phyloP scores from a whole-genome alignment of 73 alveolate species.

The Paramecium primaurelia region DNA sequence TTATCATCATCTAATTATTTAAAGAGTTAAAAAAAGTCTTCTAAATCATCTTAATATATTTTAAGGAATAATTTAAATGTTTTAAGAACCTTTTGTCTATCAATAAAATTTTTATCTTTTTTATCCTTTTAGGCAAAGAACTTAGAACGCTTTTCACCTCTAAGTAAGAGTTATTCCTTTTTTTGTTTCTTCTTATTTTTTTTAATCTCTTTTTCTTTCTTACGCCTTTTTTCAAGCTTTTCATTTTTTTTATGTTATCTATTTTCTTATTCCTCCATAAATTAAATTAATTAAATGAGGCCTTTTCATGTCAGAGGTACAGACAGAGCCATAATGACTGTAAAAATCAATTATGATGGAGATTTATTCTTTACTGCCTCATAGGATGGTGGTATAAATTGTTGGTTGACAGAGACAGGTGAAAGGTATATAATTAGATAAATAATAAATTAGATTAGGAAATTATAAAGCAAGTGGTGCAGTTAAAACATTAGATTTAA shows the following conservation, averaged over 20 bases:
- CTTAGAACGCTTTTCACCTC: neutral
- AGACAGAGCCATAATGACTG: conserved; percentile 83
- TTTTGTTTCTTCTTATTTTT: neutral
- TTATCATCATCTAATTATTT: neutral
- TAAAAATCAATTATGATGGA: conserved; percentile 85
- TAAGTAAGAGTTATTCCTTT: neutral
- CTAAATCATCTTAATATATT: conserved; percentile 22
- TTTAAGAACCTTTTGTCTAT: neutral
- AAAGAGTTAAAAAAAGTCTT: neutral
- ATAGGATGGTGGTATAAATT: conserved; percentile 77
- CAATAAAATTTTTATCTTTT: neutral
- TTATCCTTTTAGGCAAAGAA: neutral
- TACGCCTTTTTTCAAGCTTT: neutral
- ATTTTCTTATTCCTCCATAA: conserved; percentile 7
- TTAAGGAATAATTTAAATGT: neutral
- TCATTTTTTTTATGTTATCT: neutral
- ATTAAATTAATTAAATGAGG: conserved; percentile 68
- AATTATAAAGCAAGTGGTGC: conserved; percentile 83
- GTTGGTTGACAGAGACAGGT: conserved; percentile 81
- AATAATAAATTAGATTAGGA: conserved; percentile 67
- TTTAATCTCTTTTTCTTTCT: neutral
- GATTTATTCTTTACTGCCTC: conserved; percentile 91
- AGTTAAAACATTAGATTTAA: conserved; percentile 79
- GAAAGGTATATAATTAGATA: conserved; percentile 51
- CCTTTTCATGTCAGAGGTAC: conserved; percentile 87